Base-by-base conservation (phyloP, 257 asterid genomes). In the Linderniella brevidens region DNA sequence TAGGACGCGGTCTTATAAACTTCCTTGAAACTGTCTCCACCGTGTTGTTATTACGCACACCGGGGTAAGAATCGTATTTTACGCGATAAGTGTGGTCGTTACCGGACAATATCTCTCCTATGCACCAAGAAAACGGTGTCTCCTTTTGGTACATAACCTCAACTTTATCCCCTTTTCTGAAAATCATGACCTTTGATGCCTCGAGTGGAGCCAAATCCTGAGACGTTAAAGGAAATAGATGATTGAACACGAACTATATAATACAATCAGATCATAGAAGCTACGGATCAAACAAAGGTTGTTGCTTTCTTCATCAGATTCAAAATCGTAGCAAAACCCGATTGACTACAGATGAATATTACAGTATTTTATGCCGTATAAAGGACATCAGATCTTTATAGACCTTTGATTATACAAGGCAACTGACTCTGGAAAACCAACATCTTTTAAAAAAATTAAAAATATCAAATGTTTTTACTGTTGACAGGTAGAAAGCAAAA, bases 1-100 rank as follows among this genome's bases (percentile, higher is more conserved):
- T 77, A 29, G 79, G 90, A 55, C 66, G 55, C 35, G 95, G 95
- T 60, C 83, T 80, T 47, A 84, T 53, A 45, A 56, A 53, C 66
- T 62, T 70, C 66, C 66, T 59, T 6, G 79, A 37, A 43, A 80
- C 80, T 43, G 59, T 69, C 61, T 65, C 82, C 56, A 55, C 61
- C 57, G 43, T 35, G n/a, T 50, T 50, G 29, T 70, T 65, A 15
- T 49, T 50, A 11, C 16, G 32, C 52, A 54, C 48, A 61, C 53
- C 72, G 58, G 66, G 71, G 60, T 58, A 35, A 37, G 37, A 48
- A 56, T 67, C 76, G 63, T 68, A 80, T 52, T 56, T 60, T 48
- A 83, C 73, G 15, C 13, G 64, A 46, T 73, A 79, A 41, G 64
- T 59, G 63, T 66, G 68, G 16, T 73, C 74, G 53, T 57, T 58